A percentile compares a stretch with the other conserved stretches of the same genome.
These are phyloP conservation scores for Fomitopsis palustris DNA, from an alignment of 1,284 basidiomycete species.

Conservation along the genomic window DNA sequence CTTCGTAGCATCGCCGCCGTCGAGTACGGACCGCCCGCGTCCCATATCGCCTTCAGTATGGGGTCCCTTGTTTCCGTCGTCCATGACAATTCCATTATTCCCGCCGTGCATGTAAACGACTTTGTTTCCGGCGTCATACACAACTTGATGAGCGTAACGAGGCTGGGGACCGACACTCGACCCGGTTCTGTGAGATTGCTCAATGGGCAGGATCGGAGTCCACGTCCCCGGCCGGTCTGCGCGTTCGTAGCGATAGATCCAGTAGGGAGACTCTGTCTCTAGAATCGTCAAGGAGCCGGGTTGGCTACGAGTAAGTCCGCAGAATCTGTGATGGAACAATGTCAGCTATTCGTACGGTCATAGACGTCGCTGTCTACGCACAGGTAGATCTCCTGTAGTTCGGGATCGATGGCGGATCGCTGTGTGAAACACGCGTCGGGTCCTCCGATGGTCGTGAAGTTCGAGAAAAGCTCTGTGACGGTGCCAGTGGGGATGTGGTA, in stretches of 20 bases:
- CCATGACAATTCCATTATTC: conserved; percentile 44
- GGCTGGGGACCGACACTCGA: conserved; percentile 25
- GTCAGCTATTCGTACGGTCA: not conserved
- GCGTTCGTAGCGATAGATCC: conserved; percentile 58
- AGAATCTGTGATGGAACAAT: conserved; percentile 40
- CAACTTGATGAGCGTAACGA: conserved; percentile 73
- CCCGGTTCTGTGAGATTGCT: not conserved
- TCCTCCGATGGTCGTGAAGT: conserved; percentile 55
- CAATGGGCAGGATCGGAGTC: conserved; percentile 48
- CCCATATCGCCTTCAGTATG: conserved; percentile 6
- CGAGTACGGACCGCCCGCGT: not conserved
- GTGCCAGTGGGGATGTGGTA: conserved; percentile 59
- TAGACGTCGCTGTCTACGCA: conserved; percentile 23
- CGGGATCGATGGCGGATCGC: conserved; percentile 62
- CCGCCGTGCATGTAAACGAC: conserved; percentile 70
- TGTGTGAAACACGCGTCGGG: conserved; percentile 70
- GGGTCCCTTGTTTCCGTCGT: conserved; percentile 4
- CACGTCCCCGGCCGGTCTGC: conserved; percentile 55
- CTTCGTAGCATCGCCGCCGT: conserved; percentile 18
- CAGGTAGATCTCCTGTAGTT: conserved; percentile 69
- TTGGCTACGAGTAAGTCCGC: conserved; percentile 47
- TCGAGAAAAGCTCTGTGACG: conserved; percentile 58
- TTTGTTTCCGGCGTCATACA: conserved; percentile 57
- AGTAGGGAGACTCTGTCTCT: conserved; percentile 49
- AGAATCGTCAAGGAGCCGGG: conserved; percentile 41